A percentile compares a stretch with the other conserved stretches of the same genome.
Conservation (phyloP, 2,329 filamentous ascomycete genomes). For the Xylariales sp. region DNA sequence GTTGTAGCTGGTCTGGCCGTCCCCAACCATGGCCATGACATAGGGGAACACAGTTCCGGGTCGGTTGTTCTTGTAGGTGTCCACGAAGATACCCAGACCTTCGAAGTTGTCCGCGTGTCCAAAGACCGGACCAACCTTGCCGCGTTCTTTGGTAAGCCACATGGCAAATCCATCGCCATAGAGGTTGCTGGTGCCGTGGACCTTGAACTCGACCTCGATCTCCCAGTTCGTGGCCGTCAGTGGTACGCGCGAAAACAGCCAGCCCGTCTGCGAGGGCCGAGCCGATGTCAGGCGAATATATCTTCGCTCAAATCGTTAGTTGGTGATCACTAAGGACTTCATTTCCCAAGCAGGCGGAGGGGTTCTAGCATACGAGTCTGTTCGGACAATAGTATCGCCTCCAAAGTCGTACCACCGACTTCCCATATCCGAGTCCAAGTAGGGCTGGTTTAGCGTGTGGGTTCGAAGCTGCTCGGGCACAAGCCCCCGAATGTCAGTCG, state of each 20-base stretch:
- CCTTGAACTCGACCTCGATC: conserved; percentile 93
- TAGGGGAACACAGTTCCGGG: conserved; percentile 95
- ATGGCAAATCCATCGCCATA: conserved; percentile 96
- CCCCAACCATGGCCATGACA: conserved; percentile 97
- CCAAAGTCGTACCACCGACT: conserved; percentile 99
- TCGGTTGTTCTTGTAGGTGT: conserved; percentile 99
- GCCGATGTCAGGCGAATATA: conserved; percentile 93
- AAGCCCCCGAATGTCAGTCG: too few species aligned
- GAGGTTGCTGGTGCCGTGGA: conserved; percentile 82
- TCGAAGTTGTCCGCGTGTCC: conserved; percentile 86
- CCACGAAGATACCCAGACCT: conserved; percentile 90
- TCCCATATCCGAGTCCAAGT: conserved; percentile 96
- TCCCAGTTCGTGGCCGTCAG: conserved; percentile 99
- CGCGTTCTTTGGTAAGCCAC: conserved; percentile 96
- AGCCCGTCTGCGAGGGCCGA: conserved; percentile 84
- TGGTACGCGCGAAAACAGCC: conserved; percentile 90
- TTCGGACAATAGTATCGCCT: conserved; percentile 82
- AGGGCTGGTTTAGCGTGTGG: conserved; percentile 85
- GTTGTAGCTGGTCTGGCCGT: conserved; percentile 85
- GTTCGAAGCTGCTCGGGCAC: conserved; percentile 80
- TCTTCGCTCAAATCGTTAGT: too few species aligned
- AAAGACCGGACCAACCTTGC: conserved; percentile 76
- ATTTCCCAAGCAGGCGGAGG: conserved; percentile 7
- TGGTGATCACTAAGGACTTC: too few species aligned
- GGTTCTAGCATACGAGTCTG: conserved; percentile 53